Evolutionary conservation across 2,329 filamentous ascomycete genomes (phyloP), one percentile per base, ranked within the genome.

Genomic region (Diaporthe batatas): DNA sequence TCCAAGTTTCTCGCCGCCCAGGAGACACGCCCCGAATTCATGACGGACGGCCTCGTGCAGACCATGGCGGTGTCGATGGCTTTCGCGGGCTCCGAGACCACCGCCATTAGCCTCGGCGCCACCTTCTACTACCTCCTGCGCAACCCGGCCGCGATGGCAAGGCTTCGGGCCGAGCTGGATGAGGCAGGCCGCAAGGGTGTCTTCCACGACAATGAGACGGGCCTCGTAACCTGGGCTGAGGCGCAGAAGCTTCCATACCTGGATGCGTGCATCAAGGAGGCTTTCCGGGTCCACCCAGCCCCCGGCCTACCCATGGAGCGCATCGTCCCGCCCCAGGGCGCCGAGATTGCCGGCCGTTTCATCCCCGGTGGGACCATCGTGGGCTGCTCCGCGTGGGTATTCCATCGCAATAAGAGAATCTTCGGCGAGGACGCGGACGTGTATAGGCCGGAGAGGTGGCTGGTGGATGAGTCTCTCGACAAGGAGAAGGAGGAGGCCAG

Each of bases 331-430:
- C 83, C 89, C 93, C 16, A 88, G 25, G 92, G 92, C 12, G 85
- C 87, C 32, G 88, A 91, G 55, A 91, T 94, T 68, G 86, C 87
- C 0, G 92, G 91, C 1, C 80, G 86, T 21, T 88, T 86, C 71
- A 85, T 95, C 36, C 88, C 88, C 5, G 92, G 90, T 1, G 93
- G 92, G 8, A 94, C 92, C 0, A 91, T 93, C 73, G 92, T 94
- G 0, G 93, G 93, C 8, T 93, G 90, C 79, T 94, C 90, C 68
- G 89, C 93, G 0, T 95, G 92, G 92, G 89, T 94, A 21, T 84
- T 95, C 44, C 93, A 95, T 77, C 87, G 91, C 3, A 87, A 90
- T 2, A 85, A 86, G 6, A 89, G 91, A 70, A 84, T 95, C 39
- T 96, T 79, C 94, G 76, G 93, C 77, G 79, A 84, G 0, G 91